A percentile compares a stretch with the other conserved stretches of the same genome.
Evolutionary conservation across 1,284 basidiomycete species (phyloP).

Genomic region (Austroboletus novae-zelandiae): DNA sequence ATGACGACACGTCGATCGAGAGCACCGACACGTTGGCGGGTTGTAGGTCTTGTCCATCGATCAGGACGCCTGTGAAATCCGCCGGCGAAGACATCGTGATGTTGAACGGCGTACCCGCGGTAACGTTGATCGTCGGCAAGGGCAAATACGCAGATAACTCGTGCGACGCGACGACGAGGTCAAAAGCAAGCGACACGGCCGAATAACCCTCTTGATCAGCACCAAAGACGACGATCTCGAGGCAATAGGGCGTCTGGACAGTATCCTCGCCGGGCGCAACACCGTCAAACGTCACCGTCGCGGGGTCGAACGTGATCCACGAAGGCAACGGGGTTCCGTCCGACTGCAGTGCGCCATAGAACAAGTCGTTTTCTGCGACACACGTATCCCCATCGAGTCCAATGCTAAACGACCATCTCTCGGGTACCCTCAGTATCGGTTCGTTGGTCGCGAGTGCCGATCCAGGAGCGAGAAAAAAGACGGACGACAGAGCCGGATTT

Average conservation of each 20-base stretch:
- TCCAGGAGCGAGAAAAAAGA: constrained; percentile 53
- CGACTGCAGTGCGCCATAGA: constrained; percentile 62
- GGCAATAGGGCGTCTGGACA: constrained; percentile 37
- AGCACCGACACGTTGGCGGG: constrained; percentile 52
- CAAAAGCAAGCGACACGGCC: constrained; percentile 49
- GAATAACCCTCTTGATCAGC: constrained; percentile 69
- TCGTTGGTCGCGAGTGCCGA: constrained; percentile 54
- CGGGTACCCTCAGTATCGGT: constrained; percentile 75
- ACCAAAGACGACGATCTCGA: constrained; percentile 58
- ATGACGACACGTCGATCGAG: constrained; percentile 54
- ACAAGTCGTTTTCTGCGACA: constrained; percentile 47
- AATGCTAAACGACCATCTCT: constrained; percentile 88
- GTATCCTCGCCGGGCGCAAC: constrained; percentile 55
- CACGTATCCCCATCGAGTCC: constrained; percentile 78
- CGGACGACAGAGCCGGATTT: constrained; percentile 67
- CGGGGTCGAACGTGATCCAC: constrained; percentile 75
- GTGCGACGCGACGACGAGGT: constrained; percentile 58
- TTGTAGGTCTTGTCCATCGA: constrained; percentile 59
- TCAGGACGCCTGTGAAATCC: constrained; percentile 58
- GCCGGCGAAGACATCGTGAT: constrained; percentile 54
- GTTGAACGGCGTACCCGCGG: constrained; percentile 52
- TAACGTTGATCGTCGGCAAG: constrained; percentile 67
- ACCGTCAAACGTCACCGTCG: constrained; percentile 76
- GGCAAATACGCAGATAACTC: constrained; percentile 53
- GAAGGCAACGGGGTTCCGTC: constrained; percentile 70